Conservation (phyloP, 2,329 filamentous ascomycete genomes). For the Penicillium aurantiogriseum region DNA sequence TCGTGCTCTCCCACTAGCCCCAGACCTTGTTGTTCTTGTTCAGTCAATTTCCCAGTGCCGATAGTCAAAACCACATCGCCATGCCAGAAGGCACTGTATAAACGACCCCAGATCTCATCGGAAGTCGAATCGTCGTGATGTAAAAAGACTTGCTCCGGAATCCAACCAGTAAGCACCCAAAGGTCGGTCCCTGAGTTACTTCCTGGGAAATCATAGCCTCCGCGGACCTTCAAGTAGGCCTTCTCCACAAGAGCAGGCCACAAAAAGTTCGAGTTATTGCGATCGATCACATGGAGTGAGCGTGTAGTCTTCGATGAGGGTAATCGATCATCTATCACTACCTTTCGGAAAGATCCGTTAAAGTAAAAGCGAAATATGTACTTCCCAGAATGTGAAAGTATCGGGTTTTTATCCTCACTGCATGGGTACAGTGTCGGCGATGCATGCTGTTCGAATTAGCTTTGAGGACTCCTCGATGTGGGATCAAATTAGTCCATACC, state of each 20-base stretch:
- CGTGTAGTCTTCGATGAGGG: constrained; percentile 71
- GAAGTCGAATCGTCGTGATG: constrained; percentile 80
- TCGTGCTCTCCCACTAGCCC: constrained; percentile 89
- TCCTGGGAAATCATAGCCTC: constrained; percentile 95
- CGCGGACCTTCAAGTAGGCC: constrained; percentile 90
- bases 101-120: constrained; percentile 72
- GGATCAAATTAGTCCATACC: constrained; percentile 46
- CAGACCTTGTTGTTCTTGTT: constrained; percentile 72
- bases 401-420: constrained; percentile 59
- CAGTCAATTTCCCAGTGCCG: constrained; percentile 79
- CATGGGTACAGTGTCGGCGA: constrained; percentile 73
- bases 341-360: constrained; percentile 86
- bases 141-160: constrained; percentile 90
- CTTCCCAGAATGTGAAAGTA: constrained; percentile 73
- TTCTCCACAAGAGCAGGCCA: constrained; percentile 96
- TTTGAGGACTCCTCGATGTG: not conserved
- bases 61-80: constrained; percentile 85
- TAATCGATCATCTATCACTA: constrained; percentile 84
- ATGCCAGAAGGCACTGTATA: constrained; percentile 70
- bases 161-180: constrained; percentile 91
- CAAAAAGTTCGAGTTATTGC: constrained; percentile 73
- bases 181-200: constrained; percentile 96
- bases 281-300: constrained; percentile 82
- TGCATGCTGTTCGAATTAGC: constrained; percentile 56
- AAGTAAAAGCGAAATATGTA: constrained; percentile 93